Evolutionary conservation across 192 early-diverging fungal species (phyloP).

Genomic region (Gonapodya prolifera): DNA sequence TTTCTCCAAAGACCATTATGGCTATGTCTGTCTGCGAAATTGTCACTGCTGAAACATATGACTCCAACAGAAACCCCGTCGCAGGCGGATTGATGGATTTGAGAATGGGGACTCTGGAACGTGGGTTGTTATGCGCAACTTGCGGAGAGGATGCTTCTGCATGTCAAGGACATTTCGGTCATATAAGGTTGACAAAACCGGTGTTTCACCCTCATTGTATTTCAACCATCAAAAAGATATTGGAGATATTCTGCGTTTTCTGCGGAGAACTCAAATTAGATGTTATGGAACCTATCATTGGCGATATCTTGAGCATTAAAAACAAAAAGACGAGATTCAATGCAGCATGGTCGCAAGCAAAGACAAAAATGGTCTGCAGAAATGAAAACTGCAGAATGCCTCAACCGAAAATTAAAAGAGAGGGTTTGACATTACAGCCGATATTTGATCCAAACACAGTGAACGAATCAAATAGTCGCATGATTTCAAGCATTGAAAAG

Average conservation of each 20-base stretch:
- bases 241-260: slow-evolving; percentile 90
- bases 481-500: background rate
- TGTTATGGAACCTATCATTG: slow-evolving; percentile 53
- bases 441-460: slow-evolving; percentile 12
- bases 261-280: slow-evolving; percentile 91
- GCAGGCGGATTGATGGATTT: slow-evolving; percentile 80
- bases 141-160: slow-evolving; percentile 89
- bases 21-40: slow-evolving; percentile 91
- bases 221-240: slow-evolving; percentile 86
- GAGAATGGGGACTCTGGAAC: slow-evolving; percentile 93
- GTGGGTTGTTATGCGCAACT: slow-evolving; percentile 93
- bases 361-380: slow-evolving; percentile 71
- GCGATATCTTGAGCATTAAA: slow-evolving; percentile 25
- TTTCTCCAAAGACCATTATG: no score
- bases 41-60: slow-evolving; percentile 74
- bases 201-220: slow-evolving; percentile 91
- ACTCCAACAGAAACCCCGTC: slow-evolving; percentile 77
- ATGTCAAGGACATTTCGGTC: slow-evolving; percentile 97
- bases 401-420: slow-evolving; percentile 73
- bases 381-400: slow-evolving; percentile 64
- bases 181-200: slow-evolving; percentile 90
- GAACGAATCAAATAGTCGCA: background rate
- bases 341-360: slow-evolving; percentile 79
- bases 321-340: slow-evolving; percentile 42
- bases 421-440: slow-evolving; percentile 55